Evolutionary conservation across 495 filamentous ascomycete genomes (phyloP).

Genomic region (Penicillium salamii): DNA sequence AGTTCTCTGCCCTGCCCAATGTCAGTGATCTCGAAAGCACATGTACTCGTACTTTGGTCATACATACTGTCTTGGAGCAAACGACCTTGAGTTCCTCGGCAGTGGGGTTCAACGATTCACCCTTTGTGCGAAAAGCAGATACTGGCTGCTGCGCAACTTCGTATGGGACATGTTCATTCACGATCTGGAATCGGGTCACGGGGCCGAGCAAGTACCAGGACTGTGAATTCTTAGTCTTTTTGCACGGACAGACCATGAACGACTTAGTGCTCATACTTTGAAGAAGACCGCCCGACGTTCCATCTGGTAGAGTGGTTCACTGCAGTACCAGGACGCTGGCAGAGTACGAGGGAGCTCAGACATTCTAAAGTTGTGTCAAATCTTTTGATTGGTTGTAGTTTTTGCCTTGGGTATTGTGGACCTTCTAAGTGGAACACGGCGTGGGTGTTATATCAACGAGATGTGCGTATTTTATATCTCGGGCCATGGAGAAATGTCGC

Average conservation of each 20-base stretch:
- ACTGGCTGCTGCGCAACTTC: constrained; percentile 54
- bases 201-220: constrained; percentile 65
- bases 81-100: constrained; percentile 41
- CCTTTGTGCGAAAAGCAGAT: constrained; percentile 39
- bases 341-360: constrained; percentile 38
- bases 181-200: constrained; percentile 49
- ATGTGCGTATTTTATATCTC: no score
- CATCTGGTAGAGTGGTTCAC: constrained; percentile 43
- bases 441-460: no score
- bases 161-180: constrained; percentile 47
- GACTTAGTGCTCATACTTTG: constrained; percentile 32
- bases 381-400: no score
- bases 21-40: background rate
- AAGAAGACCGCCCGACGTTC: constrained; percentile 55
- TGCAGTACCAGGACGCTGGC: constrained; percentile 47
- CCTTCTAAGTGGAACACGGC: no score
- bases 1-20: constrained; percentile 26
- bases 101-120: constrained; percentile 27
- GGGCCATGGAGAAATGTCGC: no score
- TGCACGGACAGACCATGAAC: background rate
- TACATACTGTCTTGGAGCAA: constrained; percentile 33
- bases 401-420: no score
- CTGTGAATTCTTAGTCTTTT: constrained; percentile 27
- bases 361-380: constrained; percentile 17
- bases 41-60: no score